A percentile compares a stretch with the other conserved stretches of the same genome.
Conservation (phyloP, 495 filamentous ascomycete genomes). For the Penicillium simplicissimum region DNA sequence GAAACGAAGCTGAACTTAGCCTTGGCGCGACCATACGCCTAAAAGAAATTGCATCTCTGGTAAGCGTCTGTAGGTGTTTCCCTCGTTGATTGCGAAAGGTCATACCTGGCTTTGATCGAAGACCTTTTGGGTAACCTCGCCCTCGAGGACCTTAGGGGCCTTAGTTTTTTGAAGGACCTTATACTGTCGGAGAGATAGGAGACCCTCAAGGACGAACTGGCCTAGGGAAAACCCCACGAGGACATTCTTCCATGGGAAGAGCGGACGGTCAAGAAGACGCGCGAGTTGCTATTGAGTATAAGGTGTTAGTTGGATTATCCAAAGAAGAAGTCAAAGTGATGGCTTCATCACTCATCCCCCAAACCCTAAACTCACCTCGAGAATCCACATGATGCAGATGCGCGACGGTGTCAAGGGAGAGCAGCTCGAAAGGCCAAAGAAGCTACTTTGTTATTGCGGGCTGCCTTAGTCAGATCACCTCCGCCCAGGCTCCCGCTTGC, state of each 20-base stretch:
- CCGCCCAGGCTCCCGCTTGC: background rate
- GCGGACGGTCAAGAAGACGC: conserved; percentile 80
- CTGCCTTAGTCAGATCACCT: conserved; percentile 32
- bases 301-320: conserved; percentile 12
- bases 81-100: background rate
- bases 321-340: background rate
- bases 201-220: conserved; percentile 84
- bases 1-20: conserved; percentile 81
- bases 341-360: background rate
- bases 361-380: conserved; percentile 35
- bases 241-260: conserved; percentile 96
- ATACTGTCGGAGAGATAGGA: conserved; percentile 85
- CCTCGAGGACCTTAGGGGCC: conserved; percentile 78
- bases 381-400: conserved; percentile 42
- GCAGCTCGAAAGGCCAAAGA: conserved; percentile 18
- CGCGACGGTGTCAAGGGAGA: conserved; percentile 26
- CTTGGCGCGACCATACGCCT: conserved; percentile 94
- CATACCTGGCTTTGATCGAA: conserved; percentile 90
- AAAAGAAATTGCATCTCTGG: conserved; percentile 1
- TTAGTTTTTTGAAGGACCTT: conserved; percentile 74
- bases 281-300: conserved; percentile 69
- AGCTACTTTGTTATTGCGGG: conserved; percentile 34
- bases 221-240: conserved; percentile 89
- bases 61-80: conserved; percentile 9
- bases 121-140: conserved; percentile 83